Percentiles rank a stretch among this genome's conserved stretches.
These are phyloP conservation scores for Naegleria fowleri DNA, from an alignment of 208 protist genomes.

Conservation along the genomic window DNA sequence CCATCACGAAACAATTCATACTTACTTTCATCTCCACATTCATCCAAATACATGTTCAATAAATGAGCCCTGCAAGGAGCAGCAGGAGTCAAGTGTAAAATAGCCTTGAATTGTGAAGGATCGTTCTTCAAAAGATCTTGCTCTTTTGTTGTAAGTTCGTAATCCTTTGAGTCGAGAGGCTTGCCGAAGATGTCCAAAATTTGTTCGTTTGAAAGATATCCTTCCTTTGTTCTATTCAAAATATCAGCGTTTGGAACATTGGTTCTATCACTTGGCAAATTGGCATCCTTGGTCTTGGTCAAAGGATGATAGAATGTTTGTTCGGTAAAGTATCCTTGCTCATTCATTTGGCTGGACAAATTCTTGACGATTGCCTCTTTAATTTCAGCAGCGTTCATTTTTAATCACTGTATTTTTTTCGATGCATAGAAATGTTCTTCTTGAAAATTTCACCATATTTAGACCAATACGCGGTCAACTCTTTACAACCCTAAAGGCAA, in stretches of 20 bases:
- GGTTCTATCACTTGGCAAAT: background rate
- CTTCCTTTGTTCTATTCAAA: background rate
- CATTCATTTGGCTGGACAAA: background rate
- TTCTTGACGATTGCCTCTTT: background rate
- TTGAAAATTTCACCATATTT: background rate
- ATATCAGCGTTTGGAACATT: conserved; percentile 7
- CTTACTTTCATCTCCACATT: background rate
- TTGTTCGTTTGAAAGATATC: background rate
- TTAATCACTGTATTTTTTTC: background rate
- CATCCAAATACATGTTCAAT: background rate
- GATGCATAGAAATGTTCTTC: background rate
- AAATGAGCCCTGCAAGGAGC: conserved; percentile 13
- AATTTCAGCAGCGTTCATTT: background rate
- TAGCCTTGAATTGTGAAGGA: background rate
- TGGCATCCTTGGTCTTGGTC: conserved; percentile 4
- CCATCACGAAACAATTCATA: background rate
- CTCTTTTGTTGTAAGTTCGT: background rate
- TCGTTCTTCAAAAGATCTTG: background rate
- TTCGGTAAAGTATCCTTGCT: background rate
- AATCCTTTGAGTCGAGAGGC: conserved; percentile 19
- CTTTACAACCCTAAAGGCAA: background rate
- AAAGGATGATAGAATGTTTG: background rate
- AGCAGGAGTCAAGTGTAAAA: background rate
- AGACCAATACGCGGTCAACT: background rate
- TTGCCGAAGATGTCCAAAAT: conserved; percentile 12